Percentiles rank a stretch among this genome's conserved stretches.
Conservation (phyloP, 441 rosid genomes). For the Erodium trifolium region DNA sequence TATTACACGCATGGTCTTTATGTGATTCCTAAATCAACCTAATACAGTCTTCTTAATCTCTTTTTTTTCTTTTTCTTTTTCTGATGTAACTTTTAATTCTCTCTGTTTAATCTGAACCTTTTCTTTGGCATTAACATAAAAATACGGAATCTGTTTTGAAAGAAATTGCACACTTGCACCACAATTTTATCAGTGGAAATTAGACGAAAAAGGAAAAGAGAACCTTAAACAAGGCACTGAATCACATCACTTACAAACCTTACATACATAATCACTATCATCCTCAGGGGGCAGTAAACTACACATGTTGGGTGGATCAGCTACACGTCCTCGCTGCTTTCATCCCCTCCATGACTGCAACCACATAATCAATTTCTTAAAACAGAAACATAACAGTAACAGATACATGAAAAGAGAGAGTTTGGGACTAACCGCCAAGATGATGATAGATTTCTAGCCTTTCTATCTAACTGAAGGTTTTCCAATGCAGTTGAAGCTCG, state of each 20-base stretch:
- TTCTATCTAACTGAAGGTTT: conserved; percentile 92
- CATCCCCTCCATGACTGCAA: conserved; percentile 51
- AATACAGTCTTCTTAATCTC: no score
- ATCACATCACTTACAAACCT: background rate
- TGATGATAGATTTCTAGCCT: conserved; percentile 73
- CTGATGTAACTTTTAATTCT: no score
- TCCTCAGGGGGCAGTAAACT: background rate
- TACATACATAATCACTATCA: background rate
- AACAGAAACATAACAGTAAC: no score
- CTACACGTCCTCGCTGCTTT: conserved; percentile 40
- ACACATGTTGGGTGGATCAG: background rate
- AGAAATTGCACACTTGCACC: background rate
- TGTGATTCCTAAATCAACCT: no score
- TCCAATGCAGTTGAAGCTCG: conserved; percentile 80
- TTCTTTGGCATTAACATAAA: no score
- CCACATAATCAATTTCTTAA: no score
- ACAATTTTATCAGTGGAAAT: background rate
- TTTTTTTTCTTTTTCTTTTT: no score
- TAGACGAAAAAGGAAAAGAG: background rate
- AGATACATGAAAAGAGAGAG: background rate
- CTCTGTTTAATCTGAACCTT: no score
- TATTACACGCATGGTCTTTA: no score
- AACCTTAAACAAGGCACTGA: background rate
- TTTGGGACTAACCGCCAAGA: conserved; percentile 72
- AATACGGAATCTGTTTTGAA: no score